Evolutionary conservation across 2,329 filamentous ascomycete species (phyloP).

Genomic region (Ascocoryne sarcoides): DNA sequence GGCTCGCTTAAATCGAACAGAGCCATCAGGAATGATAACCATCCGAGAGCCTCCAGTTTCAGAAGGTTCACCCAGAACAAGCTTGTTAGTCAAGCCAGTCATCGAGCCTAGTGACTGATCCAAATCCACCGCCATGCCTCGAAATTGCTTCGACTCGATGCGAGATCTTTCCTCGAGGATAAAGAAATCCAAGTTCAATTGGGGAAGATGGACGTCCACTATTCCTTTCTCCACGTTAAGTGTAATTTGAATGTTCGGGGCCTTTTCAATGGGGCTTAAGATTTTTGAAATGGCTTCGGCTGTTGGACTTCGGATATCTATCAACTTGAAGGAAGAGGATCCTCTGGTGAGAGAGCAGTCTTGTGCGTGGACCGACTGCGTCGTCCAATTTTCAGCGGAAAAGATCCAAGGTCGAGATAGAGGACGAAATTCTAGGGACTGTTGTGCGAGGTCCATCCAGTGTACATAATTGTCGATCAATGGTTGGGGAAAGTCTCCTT

Average conservation of each 20-base stretch:
- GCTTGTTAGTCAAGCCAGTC: slow-evolving; percentile 39
- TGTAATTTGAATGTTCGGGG: slow-evolving; percentile 30
- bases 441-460: slow-evolving; percentile 5
- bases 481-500: slow-evolving; percentile 8
- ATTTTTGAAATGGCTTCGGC: slow-evolving; percentile 26
- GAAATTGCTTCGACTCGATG: slow-evolving; percentile 40
- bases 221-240: slow-evolving; percentile 9
- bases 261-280: slow-evolving; percentile 32
- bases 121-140: slow-evolving; percentile 39
- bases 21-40: slow-evolving; percentile 33
- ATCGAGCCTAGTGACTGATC: slow-evolving; percentile 39
- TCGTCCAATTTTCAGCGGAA: slow-evolving; percentile 22
- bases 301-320: slow-evolving; percentile 31
- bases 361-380: neutral
- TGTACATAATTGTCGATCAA: slow-evolving; percentile 13
- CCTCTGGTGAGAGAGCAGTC: slow-evolving; percentile 9
- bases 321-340: slow-evolving; percentile 17
- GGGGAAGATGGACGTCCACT: slow-evolving; percentile 35
- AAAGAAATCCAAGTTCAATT: slow-evolving; percentile 39
- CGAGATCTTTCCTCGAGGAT: slow-evolving; percentile 18
- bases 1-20: slow-evolving; percentile 11
- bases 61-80: slow-evolving; percentile 34
- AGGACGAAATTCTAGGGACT: slow-evolving; percentile 17
- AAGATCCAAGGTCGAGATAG: slow-evolving; percentile 24
- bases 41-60: slow-evolving; percentile 22